Evolutionary conservation across 345 rosid species (phyloP), one percentile per base, ranked within the genome.

Genomic region (Boechera divaricarpa): DNA sequence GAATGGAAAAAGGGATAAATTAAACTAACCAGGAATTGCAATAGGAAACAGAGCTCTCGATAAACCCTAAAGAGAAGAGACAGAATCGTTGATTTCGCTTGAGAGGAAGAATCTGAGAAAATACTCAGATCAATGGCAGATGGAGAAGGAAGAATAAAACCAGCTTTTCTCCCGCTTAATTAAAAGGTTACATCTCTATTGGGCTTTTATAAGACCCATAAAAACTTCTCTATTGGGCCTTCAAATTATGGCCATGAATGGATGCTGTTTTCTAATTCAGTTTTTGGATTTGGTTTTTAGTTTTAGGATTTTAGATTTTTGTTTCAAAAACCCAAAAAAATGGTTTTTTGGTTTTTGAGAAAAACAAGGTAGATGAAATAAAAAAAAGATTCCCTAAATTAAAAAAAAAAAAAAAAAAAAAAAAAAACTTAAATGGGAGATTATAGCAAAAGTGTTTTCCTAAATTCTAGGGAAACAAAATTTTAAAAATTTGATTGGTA

Each of bases 101-200:
- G 56, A 28, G 72, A 65, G 29, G 28, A 77, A 65, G 72, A 77
- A 71, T 36, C 80, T 28, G 69, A 63, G 69, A 63, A 16, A 72
- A 51, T 31, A 49, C 31, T 72, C 16, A 7, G 28, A 73, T 54
- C 63, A 41, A 41, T 73, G 63, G 45, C 41, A 8, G 63, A 53
- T 15, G 10, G 48, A 63, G 49, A 33, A 56, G 45, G 13, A 29
- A 4, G 28, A 39, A 41, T 6, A 39, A 24, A 42, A 41, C 12
- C 29, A 21, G 21, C 21, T 18, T 57, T 70, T 56, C 48, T 10
- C 52, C 63, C 44, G 63, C 53, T 52, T 33, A 3, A 48, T 48
- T 48, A 48, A 16, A 48, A 48, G 53, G 52, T 5, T 47, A 10
- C 41, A 47, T 47, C 69, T 65, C 16, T 39, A 11, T 38, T 68